These are phyloP conservation scores for Suhomyces yuchorum DNA, from an alignment of 1,139 yeast species.

Conservation along the genomic window DNA sequence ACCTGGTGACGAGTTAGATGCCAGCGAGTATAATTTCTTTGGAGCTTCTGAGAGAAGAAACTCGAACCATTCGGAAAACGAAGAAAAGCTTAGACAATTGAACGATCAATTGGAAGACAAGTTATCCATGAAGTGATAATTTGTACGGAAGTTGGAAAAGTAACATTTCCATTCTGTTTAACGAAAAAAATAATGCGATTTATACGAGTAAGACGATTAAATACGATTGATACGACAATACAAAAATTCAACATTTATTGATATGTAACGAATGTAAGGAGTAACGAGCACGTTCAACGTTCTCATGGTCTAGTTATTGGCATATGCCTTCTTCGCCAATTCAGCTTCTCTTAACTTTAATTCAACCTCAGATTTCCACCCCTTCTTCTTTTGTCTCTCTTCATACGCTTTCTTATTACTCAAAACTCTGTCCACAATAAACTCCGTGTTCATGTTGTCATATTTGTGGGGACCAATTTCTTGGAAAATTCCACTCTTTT, in stretches of 20 bases:
- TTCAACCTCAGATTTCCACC: slow-evolving; percentile 62
- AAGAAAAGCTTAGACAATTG: slow-evolving; percentile 28
- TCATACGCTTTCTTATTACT: slow-evolving; percentile 67
- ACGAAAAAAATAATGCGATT: background rate
- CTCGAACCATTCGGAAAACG: slow-evolving; percentile 41
- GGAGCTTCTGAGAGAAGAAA: slow-evolving; percentile 39
- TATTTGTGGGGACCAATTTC: slow-evolving; percentile 57
- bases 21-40: slow-evolving; percentile 24
- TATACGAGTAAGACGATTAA: slow-evolving; percentile 3
- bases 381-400: slow-evolving; percentile 77
- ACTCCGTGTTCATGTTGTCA: slow-evolving; percentile 60
- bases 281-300: slow-evolving; percentile 1
- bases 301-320: background rate
- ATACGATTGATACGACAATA: background rate
- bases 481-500: slow-evolving; percentile 39
- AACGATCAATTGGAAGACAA: slow-evolving; percentile 27
- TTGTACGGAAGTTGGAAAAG: too few relatives aligned
- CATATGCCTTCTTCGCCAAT: slow-evolving; percentile 9
- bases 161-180: too few relatives aligned
- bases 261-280: background rate
- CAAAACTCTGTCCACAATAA: slow-evolving; percentile 69
- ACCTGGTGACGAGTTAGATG: slow-evolving; percentile 62
- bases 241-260: background rate
- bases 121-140: slow-evolving; percentile 5
- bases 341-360: slow-evolving; percentile 30